These are phyloP conservation scores for Jatropha multifida DNA, from an alignment of 441 rosid genomes.

Conservation along the genomic window DNA sequence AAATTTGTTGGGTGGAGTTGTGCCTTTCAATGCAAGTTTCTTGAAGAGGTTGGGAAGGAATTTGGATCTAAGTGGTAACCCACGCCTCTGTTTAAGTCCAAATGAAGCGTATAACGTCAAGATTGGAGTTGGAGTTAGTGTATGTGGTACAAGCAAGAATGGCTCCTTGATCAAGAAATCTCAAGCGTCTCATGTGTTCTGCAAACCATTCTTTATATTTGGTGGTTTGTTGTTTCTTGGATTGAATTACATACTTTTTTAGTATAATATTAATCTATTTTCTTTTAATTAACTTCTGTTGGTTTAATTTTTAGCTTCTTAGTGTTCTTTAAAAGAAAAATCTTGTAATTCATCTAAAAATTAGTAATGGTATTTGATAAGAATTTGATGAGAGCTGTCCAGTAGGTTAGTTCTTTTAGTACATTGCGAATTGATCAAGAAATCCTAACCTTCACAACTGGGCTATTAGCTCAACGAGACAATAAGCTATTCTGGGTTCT, in stretches of 20 bases:
- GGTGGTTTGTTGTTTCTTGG: constrained; percentile 32
- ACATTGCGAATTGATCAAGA: too few relatives aligned
- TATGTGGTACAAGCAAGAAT: constrained; percentile 53
- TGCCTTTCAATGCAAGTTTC: constrained; percentile 67
- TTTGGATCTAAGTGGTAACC: constrained; percentile 78
- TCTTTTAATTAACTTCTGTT: background rate
- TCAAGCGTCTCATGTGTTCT: constrained; percentile 32
- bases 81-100: constrained; percentile 71
- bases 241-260: constrained; percentile 30
- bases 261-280: constrained; percentile 13
- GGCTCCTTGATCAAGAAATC: constrained; percentile 44
- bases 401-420: background rate
- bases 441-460: too few relatives aligned
- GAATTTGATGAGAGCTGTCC: background rate
- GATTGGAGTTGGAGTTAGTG: constrained; percentile 53
- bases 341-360: background rate
- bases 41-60: constrained; percentile 63
- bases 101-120: constrained; percentile 54
- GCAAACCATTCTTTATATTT: constrained; percentile 31
- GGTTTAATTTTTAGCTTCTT: background rate
- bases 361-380: background rate
- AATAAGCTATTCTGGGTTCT: background rate
- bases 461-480: background rate
- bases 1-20: constrained; percentile 62
- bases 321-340: background rate